Evolutionary conservation across 306 rosid species (phyloP).

Genomic region (Styphnolobium japonicum): DNA sequence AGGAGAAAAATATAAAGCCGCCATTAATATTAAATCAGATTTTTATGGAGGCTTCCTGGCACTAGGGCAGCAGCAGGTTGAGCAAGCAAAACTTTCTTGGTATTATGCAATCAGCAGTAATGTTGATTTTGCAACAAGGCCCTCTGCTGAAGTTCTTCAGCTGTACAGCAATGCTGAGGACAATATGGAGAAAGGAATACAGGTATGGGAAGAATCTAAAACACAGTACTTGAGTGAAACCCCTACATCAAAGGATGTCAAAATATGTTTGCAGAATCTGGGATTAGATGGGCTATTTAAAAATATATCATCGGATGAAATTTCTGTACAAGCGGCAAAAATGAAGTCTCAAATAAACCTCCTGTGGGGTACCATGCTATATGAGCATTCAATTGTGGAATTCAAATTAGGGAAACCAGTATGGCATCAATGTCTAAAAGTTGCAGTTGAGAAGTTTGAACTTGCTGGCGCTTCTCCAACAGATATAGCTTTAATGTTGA

Average conservation of each 20-base stretch:
- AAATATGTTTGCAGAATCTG: constrained; percentile 41
- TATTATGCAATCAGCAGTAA: constrained; percentile 48
- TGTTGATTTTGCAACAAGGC: constrained; percentile 40
- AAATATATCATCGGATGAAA: constrained; percentile 43
- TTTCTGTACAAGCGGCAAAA: constrained; percentile 45
- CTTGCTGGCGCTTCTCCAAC: constrained; percentile 67
- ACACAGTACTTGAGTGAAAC: constrained; percentile 22
- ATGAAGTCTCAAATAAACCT: constrained; percentile 60
- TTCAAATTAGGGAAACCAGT: constrained; percentile 53
- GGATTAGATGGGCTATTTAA: constrained; percentile 40
- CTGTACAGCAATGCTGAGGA: constrained; percentile 59
- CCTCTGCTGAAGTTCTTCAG: constrained; percentile 43
- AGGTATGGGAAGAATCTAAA: constrained; percentile 55
- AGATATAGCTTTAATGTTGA: constrained; percentile 60
- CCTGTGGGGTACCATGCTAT: constrained; percentile 70
- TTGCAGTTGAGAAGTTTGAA: constrained; percentile 61
- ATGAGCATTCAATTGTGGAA: constrained; percentile 68
- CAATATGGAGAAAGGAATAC: constrained; percentile 66
- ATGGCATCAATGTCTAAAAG: constrained; percentile 60
- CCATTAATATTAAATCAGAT: constrained; percentile 51
- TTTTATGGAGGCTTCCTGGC: constrained; percentile 67
- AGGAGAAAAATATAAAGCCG: constrained; percentile 60
- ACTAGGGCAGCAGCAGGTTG: constrained; percentile 58
- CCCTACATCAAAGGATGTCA: constrained; percentile 36
- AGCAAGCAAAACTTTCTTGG: constrained; percentile 67